Evolutionary conservation across 163 green algal genomes (phyloP), one percentile per base, ranked within the genome.

Genomic region (Dunaliella salina): DNA sequence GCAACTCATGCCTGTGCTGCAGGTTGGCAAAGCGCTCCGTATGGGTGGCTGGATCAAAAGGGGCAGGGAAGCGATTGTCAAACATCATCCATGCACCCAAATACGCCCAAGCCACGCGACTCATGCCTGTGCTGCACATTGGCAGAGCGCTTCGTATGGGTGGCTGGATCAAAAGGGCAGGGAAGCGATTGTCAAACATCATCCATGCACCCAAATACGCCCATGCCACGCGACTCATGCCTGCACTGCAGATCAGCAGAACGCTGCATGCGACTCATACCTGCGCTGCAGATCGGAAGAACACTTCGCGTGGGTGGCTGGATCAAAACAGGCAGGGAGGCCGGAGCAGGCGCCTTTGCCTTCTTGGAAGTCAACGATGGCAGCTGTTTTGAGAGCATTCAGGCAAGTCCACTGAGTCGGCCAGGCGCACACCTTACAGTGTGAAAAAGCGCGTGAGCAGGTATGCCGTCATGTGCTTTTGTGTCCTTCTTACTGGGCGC

Each of bases 291-390:
- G 91, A 90, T 96, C 78, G 96, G 94, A 15, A 85, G 88, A 33
- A 97, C 92, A 1, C 75, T 99, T 18, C 83, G 90, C 1, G 90
- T 99, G 24, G 96, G 95, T 75, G 97, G 97, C 40, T 99, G 97
- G 97, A 95, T 99, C 22, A 98, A 98, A 91, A 99, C 96, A 0
- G 97, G 97, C 0, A 90, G 97, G 33, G 96, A 98, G 87, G 94
- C 95, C 33, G 97, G 96, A 17, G 96, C 93, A 46, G 97, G 97
- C 32, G 91, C 94, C 15, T 98, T 98, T 92, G 95, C 94, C 35
- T 99, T 99, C 87, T 86, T 99, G 33, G 96, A 99, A 86, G 85
- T 99, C 88, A 99, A 98, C 88, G 97, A 99, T 90, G 97, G 97
- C 88, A 96, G 91, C 82, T 94, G 90, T 85, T 96, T 98, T 80